These are phyloP conservation scores for Mucuna pruriens DNA, from an alignment of 306 rosid genomes.

Conservation along the genomic window DNA sequence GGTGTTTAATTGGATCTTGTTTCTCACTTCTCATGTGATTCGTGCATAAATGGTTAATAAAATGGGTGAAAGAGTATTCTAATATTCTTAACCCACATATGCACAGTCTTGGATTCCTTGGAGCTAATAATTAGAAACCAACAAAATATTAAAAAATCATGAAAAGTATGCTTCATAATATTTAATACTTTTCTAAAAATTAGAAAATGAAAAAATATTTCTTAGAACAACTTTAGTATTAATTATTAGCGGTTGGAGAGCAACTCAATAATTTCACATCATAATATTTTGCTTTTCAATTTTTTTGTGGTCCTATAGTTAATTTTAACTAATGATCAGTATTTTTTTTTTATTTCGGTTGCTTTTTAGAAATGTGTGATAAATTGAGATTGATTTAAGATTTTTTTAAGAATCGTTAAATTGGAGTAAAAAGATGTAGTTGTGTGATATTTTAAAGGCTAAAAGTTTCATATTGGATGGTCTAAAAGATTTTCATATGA, in stretches of 20 bases:
- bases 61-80: background rate
- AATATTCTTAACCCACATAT: slow-evolving; percentile 6
- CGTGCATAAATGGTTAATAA: background rate
- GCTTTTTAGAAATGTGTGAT: background rate
- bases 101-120: slow-evolving; percentile 5
- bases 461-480: no score
- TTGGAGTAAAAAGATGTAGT: background rate
- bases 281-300: background rate
- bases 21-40: background rate
- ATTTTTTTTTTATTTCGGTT: background rate
- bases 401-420: background rate
- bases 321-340: background rate
- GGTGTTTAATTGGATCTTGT: background rate
- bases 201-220: background rate
- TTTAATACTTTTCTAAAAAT: background rate
- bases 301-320: background rate
- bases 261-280: background rate
- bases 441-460: no score
- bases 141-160: background rate
- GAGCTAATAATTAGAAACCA: slow-evolving; percentile 6
- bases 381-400: background rate
- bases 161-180: background rate
- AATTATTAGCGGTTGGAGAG: background rate
- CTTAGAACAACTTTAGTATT: background rate
- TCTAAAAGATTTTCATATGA: no score